Base-by-base conservation (phyloP, 106 monocot genomes). In the Phalaenopsis aphrodite region DNA sequence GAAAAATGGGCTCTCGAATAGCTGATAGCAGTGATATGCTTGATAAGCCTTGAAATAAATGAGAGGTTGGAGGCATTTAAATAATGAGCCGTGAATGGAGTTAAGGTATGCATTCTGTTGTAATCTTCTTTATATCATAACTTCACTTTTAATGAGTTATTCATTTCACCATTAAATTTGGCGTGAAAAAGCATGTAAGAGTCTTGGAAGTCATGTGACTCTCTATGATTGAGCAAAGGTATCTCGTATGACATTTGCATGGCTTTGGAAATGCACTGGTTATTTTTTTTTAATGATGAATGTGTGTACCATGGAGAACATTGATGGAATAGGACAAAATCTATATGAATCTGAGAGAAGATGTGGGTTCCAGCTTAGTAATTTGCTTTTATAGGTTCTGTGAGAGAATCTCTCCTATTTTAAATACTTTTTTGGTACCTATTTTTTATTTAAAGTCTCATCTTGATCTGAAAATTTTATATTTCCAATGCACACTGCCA, bases 31-130 rank as follows among this genome's bases (percentile, higher is more conserved):
- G 77, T 74, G 82, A 85, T 42, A 72, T 66, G 73, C 42, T 66
- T 3, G 90, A 85, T 73, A 90, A 90, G 78, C 81, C 81, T 72
- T 87, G 80, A 89, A 36, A 18, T n/a, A 42, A 1, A 17, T 45
- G 45, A 15, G 74, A 38, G 42, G 74, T 19, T 3, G 43, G 30
- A 74, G 42, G 12, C 1, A 12, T 24, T 8, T 23, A 76, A 76
- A 76, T 49, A 42, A 49, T 76, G 48, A 76, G 41, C 24, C 42
- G 19, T 9, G 48, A 2, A 49, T 8, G 74, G 42, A 38, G 43
- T 74, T 74, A 74, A 74, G 15, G 43, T 74, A 18, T 73, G 42
- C 5, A 16, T 18, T 73, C 42, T 73, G 73, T 3, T 42, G 41
- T 73, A 73, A 73, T 41, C 73, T 73, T 37, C 38, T 69, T 69